These are phyloP conservation scores for Agrocybe chaxingu DNA, from an alignment of 768 basidiomycete species.

Conservation along the genomic window DNA sequence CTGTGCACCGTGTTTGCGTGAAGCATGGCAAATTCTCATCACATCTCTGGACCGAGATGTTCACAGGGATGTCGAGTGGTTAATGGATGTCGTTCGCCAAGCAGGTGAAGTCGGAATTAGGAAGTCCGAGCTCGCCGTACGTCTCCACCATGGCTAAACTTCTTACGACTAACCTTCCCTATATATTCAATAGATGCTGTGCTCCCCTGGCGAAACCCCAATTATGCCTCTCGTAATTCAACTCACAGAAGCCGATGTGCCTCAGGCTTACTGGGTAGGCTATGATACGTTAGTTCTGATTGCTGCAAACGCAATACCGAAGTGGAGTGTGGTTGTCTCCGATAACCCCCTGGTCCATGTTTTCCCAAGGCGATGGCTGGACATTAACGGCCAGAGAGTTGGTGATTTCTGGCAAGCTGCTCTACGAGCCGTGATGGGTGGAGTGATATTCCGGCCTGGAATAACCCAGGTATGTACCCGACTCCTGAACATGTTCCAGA, in stretches of 20 bases:
- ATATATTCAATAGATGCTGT: no score
- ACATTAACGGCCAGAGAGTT: constrained; percentile 61
- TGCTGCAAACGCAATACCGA: constrained; percentile 42
- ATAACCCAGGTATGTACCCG: constrained; percentile 57
- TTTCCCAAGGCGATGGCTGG: constrained; percentile 75
- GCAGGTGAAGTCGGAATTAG: constrained; percentile 37
- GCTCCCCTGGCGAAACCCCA: constrained; percentile 2
- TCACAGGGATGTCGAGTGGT: constrained; percentile 23
- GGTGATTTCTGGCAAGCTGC: constrained; percentile 71
- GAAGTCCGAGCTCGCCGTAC: constrained; percentile 34
- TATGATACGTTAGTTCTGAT: constrained; percentile 55
- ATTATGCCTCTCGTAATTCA: constrained; percentile 12
- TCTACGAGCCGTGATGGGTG: constrained; percentile 61
- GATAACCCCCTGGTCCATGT: constrained; percentile 40
- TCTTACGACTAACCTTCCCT: not conserved
- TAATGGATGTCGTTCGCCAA: constrained; percentile 33
- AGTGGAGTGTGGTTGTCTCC: constrained; percentile 59
- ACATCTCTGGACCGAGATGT: constrained; percentile 26
- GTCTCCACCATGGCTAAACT: constrained; percentile 10
- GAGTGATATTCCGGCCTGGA: constrained; percentile 69
- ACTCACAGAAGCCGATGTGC: constrained; percentile 45
- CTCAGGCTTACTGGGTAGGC: constrained; percentile 68
- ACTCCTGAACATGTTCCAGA: not conserved
- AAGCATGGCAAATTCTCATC: constrained; percentile 31
- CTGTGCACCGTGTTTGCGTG: constrained; percentile 43